Conservation (phyloP, 345 rosid genomes). For the Salix brachista region DNA sequence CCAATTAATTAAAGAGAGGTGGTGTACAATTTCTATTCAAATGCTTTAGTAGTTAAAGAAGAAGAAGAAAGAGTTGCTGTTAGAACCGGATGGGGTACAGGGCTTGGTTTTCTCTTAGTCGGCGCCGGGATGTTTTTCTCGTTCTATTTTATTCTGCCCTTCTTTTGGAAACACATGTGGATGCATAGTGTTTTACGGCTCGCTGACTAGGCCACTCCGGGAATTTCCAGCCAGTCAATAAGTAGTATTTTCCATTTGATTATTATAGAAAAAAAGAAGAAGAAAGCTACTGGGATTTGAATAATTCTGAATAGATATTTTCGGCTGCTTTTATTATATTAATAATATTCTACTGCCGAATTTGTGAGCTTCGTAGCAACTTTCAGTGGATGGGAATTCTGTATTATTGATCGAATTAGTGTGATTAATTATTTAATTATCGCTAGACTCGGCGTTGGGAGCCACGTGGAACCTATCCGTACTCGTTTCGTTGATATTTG, state of each 20-base stretch:
- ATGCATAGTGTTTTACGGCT: neutral
- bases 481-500: too few relatives aligned
- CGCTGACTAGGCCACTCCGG: neutral
- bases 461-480: neutral
- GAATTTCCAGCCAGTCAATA: neutral
- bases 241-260: too few relatives aligned
- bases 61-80: neutral
- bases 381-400: neutral
- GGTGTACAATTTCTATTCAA: constrained; percentile 17
- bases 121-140: constrained; percentile 30
- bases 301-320: too few relatives aligned
- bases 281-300: too few relatives aligned
- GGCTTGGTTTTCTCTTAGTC: constrained; percentile 16
- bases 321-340: too few relatives aligned
- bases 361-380: neutral
- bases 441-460: neutral
- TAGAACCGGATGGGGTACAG: neutral
- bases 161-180: constrained; percentile 12
- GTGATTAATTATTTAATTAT: neutral
- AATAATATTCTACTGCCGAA: too few relatives aligned
- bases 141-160: neutral
- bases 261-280: too few relatives aligned
- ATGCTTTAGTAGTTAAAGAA: neutral
- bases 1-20: neutral
- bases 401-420: too few relatives aligned